A percentile compares a stretch with the other conserved stretches of the same genome.
phyloP scores from a whole-genome alignment of 257 asterid genomes.

The Solanum commersonii region DNA sequence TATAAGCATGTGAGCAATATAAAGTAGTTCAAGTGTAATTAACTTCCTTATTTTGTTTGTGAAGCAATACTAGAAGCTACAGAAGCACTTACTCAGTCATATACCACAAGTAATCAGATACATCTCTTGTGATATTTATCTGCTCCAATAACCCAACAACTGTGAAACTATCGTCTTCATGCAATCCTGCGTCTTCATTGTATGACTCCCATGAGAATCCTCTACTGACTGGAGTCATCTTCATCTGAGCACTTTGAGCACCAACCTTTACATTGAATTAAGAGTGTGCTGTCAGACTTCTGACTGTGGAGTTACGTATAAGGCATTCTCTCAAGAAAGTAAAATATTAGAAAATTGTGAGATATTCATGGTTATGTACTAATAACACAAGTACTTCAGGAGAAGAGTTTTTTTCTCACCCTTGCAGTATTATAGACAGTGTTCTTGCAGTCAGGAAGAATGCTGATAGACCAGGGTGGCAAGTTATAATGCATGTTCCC shows the following conservation, averaged over 20 bases:
- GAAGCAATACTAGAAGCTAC: background rate
- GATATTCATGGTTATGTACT: background rate
- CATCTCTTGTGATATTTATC: conserved; percentile 84
- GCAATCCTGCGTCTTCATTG: conserved; percentile 64
- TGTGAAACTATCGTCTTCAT: conserved; percentile 42
- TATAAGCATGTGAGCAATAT: background rate
- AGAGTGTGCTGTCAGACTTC: background rate
- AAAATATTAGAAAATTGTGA: background rate
- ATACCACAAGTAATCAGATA: conserved; percentile 90
- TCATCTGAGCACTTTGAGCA: conserved; percentile 90
- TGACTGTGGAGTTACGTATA: background rate
- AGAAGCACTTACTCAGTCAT: conserved; percentile 67
- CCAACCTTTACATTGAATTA: conserved; percentile 51
- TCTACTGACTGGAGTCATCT: conserved; percentile 60
- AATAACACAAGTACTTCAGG: background rate
- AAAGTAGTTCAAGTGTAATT: background rate
- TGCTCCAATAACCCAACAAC: conserved; percentile 79
- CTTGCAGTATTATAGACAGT: conserved; percentile 92
- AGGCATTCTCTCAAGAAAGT: background rate
- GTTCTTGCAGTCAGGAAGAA: conserved; percentile 94
- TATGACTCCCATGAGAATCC: conserved; percentile 76
- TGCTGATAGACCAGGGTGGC: conserved; percentile 99
- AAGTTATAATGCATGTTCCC: conserved; percentile 66
- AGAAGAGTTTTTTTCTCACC: conserved; percentile 35
- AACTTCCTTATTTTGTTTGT: background rate